These are phyloP conservation scores for Daldinia childiae DNA, from an alignment of 495 filamentous ascomycete species.

Conservation along the genomic window DNA sequence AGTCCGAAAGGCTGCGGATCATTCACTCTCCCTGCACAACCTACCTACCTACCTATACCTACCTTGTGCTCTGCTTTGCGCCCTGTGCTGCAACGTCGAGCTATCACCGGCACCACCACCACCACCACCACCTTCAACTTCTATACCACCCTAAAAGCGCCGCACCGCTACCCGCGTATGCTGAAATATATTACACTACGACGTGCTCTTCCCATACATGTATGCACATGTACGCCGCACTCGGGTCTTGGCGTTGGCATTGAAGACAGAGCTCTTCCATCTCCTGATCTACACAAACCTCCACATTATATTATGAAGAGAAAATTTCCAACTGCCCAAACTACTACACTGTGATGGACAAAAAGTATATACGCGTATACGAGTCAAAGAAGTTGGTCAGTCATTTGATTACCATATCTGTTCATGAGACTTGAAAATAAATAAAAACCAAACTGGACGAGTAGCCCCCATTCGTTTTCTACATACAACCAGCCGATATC, in stretches of 20 bases:
- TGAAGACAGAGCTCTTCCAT: neutral
- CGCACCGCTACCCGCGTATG: neutral
- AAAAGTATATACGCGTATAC: neutral
- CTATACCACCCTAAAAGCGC: neutral
- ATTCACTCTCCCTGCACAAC: neutral
- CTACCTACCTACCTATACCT: no score
- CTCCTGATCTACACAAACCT: neutral
- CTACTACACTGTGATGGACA: neutral
- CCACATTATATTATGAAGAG: neutral
- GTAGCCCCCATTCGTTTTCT: neutral
- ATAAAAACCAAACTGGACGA: neutral
- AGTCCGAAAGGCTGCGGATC: neutral
- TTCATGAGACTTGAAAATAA: neutral
- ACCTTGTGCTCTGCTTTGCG: neutral
- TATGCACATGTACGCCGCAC: neutral
- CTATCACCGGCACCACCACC: neutral
- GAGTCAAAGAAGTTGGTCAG: neutral
- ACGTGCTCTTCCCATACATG: neutral
- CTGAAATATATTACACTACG: neutral
- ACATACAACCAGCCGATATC: neutral
- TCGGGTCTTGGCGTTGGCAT: neutral
- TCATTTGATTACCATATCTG: constrained; percentile 4
- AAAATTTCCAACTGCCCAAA: neutral
- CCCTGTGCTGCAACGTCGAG: neutral
- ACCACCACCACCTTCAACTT: no score